Conservation (phyloP, 768 basidiomycete species). For the Calocybe indica region DNA sequence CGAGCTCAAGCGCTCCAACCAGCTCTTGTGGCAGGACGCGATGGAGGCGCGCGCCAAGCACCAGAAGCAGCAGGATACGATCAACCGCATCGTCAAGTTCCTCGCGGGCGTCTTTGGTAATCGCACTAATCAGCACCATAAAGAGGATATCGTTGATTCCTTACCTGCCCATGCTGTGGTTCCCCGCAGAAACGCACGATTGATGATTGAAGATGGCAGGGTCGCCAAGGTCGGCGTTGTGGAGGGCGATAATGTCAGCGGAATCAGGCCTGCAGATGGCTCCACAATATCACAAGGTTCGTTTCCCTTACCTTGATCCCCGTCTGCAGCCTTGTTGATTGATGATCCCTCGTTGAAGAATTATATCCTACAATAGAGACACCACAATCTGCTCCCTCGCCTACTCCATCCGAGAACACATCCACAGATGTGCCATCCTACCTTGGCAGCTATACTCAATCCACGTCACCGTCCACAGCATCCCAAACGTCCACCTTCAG, state of each 20-base stretch:
- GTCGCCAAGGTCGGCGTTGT: constrained; percentile 29
- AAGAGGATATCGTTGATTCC: constrained; percentile 22
- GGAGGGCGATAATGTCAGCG: constrained; percentile 33
- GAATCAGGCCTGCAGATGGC: not conserved
- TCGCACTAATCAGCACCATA: constrained; percentile 31
- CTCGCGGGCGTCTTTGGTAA: constrained; percentile 85
- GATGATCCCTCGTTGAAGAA: constrained; percentile 14
- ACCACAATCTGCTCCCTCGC: constrained; percentile 30
- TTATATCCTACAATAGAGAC: constrained; percentile 42
- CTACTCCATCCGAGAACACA: constrained; percentile 27
- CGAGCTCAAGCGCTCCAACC: constrained; percentile 82
- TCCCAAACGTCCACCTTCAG: not conserved
- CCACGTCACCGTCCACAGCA: not conserved
- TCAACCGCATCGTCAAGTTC: constrained; percentile 93
- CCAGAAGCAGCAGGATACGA: constrained; percentile 93
- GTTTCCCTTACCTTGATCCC: constrained; percentile 5
- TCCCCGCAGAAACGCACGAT: constrained; percentile 42
- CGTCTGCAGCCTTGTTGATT: not conserved
- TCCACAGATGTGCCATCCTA: constrained; percentile 12
- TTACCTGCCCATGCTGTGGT: constrained; percentile 36
- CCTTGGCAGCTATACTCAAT: not conserved
- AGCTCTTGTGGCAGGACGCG: constrained; percentile 91
- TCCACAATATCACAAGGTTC: constrained; percentile 6
- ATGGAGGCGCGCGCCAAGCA: constrained; percentile 71
- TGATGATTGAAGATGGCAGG: constrained; percentile 63